Base-by-base conservation (phyloP, 2,329 filamentous ascomycete genomes). In the Pseudocercospora crystallina region DNA sequence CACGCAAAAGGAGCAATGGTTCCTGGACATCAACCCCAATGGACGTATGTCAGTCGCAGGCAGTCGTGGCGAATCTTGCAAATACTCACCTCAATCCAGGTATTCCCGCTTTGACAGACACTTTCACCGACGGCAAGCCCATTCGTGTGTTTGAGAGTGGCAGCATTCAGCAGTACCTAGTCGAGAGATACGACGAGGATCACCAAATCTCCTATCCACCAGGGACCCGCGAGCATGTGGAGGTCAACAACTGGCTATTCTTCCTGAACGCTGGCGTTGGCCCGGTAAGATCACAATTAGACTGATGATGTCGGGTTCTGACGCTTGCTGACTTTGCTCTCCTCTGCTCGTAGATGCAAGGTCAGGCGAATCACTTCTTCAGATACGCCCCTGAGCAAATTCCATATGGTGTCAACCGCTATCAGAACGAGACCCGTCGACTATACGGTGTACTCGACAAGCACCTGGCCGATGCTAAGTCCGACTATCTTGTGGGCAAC, bases 11-110 rank as follows among this genome's bases (percentile, higher is more conserved):
- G 81, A 92, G 69, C 82, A 82, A 12, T 95, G 89, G 89, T 96
- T 92, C 73, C 80, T 95, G 26, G 84, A 85, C 45, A 95, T 96
- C 73, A 96, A 96, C 72, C 90, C 90, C 57, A 96, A 96, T 69
- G 90, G 49, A 7, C 20, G 20, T 26, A 26, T 26, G 20, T 26
- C 20, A 26, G 7, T 26, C 20, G 7, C 3, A 26, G 20, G 20
- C 20, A 26, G 20, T 26, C 20, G 20, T 26, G 20, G 20, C 20
- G 20, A 26, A 26, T n/a, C 36, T 10, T 38, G 8, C 8, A 38
- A 12, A 8, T 13, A 14, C 36, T 14, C 34, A 5, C 9, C 20
- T 40, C 12, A 20, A 17, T 35, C 14, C 35, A 50, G 90, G 58
- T 60, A 95, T 96, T 62, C 91, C 90, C 3, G 90, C 90, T 50